A percentile compares a stretch with the other conserved stretches of the same genome.
Evolutionary conservation across 805 yeast species (phyloP).

Genomic region (Wickerhamia fluorescens): DNA sequence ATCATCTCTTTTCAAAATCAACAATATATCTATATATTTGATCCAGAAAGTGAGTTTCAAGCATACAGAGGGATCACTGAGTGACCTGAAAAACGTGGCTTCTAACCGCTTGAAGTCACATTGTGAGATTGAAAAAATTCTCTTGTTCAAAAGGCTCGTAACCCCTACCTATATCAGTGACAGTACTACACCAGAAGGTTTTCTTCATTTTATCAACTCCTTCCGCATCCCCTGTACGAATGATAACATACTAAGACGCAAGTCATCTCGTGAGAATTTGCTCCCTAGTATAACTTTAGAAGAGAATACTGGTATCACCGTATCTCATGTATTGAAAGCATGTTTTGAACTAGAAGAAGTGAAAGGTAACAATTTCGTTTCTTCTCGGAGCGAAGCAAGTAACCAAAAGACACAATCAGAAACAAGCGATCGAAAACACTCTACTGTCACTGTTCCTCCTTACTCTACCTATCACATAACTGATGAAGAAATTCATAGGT

Average conservation of each 20-base stretch:
- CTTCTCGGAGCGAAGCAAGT: no score
- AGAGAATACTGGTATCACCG: constrained; percentile 5
- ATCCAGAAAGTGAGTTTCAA: no score
- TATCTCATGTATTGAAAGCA: constrained; percentile 7
- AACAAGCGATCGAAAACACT: constrained; percentile 3
- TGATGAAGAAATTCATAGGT: no score
- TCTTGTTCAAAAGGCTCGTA: neutral
- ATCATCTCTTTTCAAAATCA: no score
- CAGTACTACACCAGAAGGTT: neutral
- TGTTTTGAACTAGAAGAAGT: constrained; percentile 8
- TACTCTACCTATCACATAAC: no score
- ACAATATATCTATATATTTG: constrained; percentile 5
- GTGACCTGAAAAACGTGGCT: no score
- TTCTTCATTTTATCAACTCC: constrained; percentile 1
- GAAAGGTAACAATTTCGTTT: no score
- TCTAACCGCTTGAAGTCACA: constrained; percentile 2
- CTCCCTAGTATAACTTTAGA: constrained; percentile 5
- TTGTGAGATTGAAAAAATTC: constrained; percentile 3
- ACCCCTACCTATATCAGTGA: neutral
- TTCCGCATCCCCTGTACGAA: constrained; percentile 3
- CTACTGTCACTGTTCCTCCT: no score
- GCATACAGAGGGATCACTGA: no score
- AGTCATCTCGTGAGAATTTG: no score
- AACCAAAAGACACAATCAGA: no score
- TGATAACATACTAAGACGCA: no score